These are phyloP conservation scores for Tympanopsis confertula DNA, from an alignment of 2,329 filamentous ascomycete genomes.

Conservation along the genomic window DNA sequence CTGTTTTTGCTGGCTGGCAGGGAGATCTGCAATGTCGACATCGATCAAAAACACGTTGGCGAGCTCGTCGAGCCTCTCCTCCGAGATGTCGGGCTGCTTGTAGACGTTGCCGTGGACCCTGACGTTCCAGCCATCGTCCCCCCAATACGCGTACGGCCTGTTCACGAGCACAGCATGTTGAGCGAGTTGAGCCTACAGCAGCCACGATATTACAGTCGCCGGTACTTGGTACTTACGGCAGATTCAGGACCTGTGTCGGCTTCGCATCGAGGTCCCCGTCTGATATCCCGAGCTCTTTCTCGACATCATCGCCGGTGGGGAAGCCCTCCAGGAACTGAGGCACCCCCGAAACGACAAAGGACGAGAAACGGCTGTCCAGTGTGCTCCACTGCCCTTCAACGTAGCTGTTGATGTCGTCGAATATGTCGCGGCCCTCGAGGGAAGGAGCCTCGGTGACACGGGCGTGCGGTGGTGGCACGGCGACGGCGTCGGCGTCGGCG, in stretches of 20 bases:
- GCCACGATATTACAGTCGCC: too few species aligned
- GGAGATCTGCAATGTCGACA: constrained; percentile 46
- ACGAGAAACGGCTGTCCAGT: constrained; percentile 43
- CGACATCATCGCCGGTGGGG: constrained; percentile 47
- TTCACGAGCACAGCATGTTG: constrained; percentile 2
- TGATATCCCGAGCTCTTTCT: constrained; percentile 47
- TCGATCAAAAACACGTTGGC: constrained; percentile 62
- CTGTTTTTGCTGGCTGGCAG: constrained; percentile 46
- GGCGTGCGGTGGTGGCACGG: constrained; percentile 19
- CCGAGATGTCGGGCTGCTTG: constrained; percentile 60
- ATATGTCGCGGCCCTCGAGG: constrained; percentile 23
- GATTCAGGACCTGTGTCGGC: constrained; percentile 60
- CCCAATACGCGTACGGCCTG: constrained; percentile 66
- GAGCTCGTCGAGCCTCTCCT: constrained; percentile 53
- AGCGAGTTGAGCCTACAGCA: not conserved
- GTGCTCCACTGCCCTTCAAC: constrained; percentile 34
- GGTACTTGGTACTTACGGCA: constrained; percentile 35
- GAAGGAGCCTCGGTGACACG: constrained; percentile 34
- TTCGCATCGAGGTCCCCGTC: constrained; percentile 45
- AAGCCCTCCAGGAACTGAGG: constrained; percentile 58
- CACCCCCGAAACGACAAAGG: constrained; percentile 50
- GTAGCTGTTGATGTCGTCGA: constrained; percentile 33
- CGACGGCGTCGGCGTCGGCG: not conserved
- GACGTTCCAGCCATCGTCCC: constrained; percentile 64
- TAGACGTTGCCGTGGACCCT: constrained; percentile 72